phyloP scores from a whole-genome alignment of 805 yeast genomes.

The Kuraishia piskuri region DNA sequence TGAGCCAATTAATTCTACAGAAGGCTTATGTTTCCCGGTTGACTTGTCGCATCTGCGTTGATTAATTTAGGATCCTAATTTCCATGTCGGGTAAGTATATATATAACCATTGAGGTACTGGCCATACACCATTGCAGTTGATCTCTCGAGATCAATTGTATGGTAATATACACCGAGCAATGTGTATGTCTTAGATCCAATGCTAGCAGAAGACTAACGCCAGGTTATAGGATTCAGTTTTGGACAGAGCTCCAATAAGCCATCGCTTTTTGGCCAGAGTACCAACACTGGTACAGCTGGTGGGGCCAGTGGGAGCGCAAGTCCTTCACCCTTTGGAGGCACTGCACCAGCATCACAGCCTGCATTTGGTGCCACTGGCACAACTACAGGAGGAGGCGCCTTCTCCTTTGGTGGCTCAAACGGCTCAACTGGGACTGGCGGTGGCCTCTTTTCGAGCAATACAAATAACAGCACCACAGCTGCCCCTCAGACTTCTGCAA shows the following conservation, averaged over 20 bases:
- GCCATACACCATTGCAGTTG: slow-evolving; percentile 5
- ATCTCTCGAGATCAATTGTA: slow-evolving; percentile 1
- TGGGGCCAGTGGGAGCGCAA: slow-evolving; percentile 4
- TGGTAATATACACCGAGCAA: too few species aligned
- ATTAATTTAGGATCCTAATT: neutral
- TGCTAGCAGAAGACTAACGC: neutral
- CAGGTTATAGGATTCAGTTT: slow-evolving; percentile 2
- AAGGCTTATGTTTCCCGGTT: neutral
- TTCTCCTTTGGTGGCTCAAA: slow-evolving; percentile 8
- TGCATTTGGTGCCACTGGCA: slow-evolving; percentile 5
- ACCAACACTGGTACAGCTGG: slow-evolving; percentile 6
- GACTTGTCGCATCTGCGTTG: neutral
- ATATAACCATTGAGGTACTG: neutral
- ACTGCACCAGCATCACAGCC: slow-evolving; percentile 12
- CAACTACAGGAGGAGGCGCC: slow-evolving; percentile 5
- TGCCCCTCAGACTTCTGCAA: slow-evolving; percentile 4
- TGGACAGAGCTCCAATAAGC: slow-evolving; percentile 8
- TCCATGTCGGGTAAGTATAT: neutral
- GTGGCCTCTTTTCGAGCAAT: slow-evolving; percentile 3
- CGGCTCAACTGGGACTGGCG: slow-evolving; percentile 4
- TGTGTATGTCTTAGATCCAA: too few species aligned
- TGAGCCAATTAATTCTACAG: neutral
- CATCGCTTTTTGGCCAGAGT: slow-evolving; percentile 9
- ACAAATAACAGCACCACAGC: slow-evolving; percentile 6
- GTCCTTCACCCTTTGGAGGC: slow-evolving; percentile 5